These are phyloP conservation scores for Ogataea hybrid DNA, from an alignment of 1,139 yeast species.

Conservation along the genomic window DNA sequence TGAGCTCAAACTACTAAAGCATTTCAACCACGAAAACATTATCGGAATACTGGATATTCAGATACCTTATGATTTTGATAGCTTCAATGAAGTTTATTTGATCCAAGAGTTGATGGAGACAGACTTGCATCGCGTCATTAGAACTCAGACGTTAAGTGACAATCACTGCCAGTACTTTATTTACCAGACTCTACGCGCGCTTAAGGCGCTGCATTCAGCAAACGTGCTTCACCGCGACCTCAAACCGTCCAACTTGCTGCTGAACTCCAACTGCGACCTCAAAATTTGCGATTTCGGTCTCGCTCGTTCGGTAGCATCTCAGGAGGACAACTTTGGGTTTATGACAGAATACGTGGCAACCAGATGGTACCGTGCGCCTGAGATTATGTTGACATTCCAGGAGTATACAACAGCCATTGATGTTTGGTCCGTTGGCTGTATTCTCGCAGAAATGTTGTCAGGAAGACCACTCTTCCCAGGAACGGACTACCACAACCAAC, in stretches of 20 bases:
- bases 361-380: slow-evolving; percentile 80
- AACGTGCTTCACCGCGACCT: slow-evolving; percentile 84
- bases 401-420: slow-evolving; percentile 72
- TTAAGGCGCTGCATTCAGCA: slow-evolving; percentile 64
- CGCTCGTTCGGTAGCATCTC: slow-evolving; percentile 40
- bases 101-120: slow-evolving; percentile 74
- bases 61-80: slow-evolving; percentile 72
- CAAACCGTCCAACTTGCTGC: slow-evolving; percentile 82
- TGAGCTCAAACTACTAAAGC: slow-evolving; percentile 82
- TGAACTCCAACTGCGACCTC: slow-evolving; percentile 91
- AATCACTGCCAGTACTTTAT: slow-evolving; percentile 69
- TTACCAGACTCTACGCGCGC: slow-evolving; percentile 62
- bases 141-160: slow-evolving; percentile 51
- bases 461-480: slow-evolving; percentile 80
- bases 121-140: slow-evolving; percentile 59
- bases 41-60: slow-evolving; percentile 89
- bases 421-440: slow-evolving; percentile 80
- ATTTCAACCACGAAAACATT: slow-evolving; percentile 90
- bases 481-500: slow-evolving; percentile 65
- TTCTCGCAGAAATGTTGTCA: slow-evolving; percentile 61
- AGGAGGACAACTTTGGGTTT: slow-evolving; percentile 40
- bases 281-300: slow-evolving; percentile 65
- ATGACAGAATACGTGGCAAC: slow-evolving; percentile 79
- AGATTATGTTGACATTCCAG: slow-evolving; percentile 68
- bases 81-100: slow-evolving; percentile 65